Base-by-base conservation (phyloP, 306 rosid genomes). In the Dryas alaskensis region DNA sequence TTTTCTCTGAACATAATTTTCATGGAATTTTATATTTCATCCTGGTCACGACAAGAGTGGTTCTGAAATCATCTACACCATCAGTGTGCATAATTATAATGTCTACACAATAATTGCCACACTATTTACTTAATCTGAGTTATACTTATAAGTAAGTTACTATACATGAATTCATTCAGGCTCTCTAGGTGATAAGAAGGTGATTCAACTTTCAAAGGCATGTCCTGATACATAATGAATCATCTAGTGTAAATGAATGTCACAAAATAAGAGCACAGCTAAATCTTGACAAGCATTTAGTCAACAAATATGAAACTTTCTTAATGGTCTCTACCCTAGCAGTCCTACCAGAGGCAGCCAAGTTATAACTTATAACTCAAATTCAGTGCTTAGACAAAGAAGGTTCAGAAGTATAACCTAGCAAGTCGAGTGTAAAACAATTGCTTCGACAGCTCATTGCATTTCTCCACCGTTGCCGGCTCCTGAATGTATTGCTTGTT, bases 351-450 rank as follows among this genome's bases (percentile, higher is more conserved):
- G 11, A 61, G 43, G 51, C 69, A 75, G 55, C 53, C 43, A 42
- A 12, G 62, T 73, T 14, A 43, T 10, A 69, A 44, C 7, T 47
- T 42, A 31, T 31, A 31, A 31, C 37, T 31, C 37, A 31, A 81
- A 43, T 45, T 49, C 63, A 62, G 45, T 44, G 6, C 76, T 46
- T 65, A 57, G 27, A 73, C 3, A 65, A 51, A 46, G 60, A 67
- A 69, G 70, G 25, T 25, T 48, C 49, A 69, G 73, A 81, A 71
- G 58, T 53, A 78, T 73, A 67, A 91, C 98, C 98, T 93, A 51
- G 98, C 98, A 71, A 93, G 97, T 7, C 97, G 97, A 62, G 97
- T 93, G 81, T 88, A 91, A 22, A 93, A 51, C 83, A 93, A 85
- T 74, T 93, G 96, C 81, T 89, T 93, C 0, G 97, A 76, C n/a